Evolutionary conservation across 2,329 filamentous ascomycete species (phyloP).

Genomic region (Phoma herbarum): DNA sequence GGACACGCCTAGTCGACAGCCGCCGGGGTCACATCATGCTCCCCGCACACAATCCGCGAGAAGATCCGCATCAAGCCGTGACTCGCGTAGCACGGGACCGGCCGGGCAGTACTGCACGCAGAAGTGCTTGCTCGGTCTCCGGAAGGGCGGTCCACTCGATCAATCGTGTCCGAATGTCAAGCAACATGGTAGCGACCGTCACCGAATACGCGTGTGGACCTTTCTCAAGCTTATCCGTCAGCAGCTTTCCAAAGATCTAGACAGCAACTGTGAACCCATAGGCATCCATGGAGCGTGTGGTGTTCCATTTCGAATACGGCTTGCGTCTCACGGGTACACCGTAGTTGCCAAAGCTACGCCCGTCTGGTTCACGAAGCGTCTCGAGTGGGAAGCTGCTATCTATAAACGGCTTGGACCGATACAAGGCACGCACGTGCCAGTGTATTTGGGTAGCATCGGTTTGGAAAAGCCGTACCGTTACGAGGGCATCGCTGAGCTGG

Average conservation of each 20-base stretch:
- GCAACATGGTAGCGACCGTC: neutral
- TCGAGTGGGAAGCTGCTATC: neutral
- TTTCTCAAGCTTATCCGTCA: neutral
- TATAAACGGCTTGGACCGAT: neutral
- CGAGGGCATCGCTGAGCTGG: slow-evolving; percentile 32
- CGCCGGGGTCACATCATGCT: neutral
- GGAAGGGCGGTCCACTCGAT: neutral
- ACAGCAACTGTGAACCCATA: neutral
- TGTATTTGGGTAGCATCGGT: neutral
- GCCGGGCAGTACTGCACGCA: neutral
- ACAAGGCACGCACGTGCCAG: neutral
- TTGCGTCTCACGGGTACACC: neutral
- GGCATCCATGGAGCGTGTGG: neutral
- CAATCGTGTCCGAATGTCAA: neutral
- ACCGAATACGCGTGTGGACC: neutral
- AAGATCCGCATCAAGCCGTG: neutral
- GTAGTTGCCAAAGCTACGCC: neutral
- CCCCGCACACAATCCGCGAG: neutral
- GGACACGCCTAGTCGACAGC: neutral
- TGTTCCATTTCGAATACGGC: neutral
- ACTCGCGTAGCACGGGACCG: neutral
- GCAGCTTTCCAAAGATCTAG: neutral
- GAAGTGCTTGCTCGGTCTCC: neutral
- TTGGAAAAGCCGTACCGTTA: slow-evolving; percentile 30
- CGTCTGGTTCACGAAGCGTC: neutral